Evolutionary conservation across 345 rosid genomes (phyloP).

Genomic region (Moricandia arvensis): DNA sequence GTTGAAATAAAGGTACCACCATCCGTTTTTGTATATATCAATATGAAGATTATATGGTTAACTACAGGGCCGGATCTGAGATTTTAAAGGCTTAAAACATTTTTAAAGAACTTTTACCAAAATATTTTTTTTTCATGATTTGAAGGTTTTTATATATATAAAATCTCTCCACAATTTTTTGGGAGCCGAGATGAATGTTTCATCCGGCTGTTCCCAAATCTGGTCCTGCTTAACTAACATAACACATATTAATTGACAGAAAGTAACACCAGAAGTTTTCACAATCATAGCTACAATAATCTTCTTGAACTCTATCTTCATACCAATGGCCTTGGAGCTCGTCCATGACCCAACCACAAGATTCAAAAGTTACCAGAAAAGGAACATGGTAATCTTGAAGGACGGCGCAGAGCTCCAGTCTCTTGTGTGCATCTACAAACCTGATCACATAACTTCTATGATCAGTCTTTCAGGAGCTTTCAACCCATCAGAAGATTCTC

Average conservation of each 20-base stretch:
- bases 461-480: conserved; percentile 33
- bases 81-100: too few species aligned
- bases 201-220: too few species aligned
- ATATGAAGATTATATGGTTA: neutral
- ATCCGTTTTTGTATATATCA: neutral
- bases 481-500: conserved; percentile 36
- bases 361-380: conserved; percentile 41
- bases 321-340: conserved; percentile 45
- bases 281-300: conserved; percentile 23
- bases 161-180: too few species aligned
- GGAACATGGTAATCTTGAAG: conserved; percentile 36
- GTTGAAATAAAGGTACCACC: conserved; percentile 35
- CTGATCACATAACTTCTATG: conserved; percentile 39
- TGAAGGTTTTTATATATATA: too few species aligned
- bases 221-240: too few species aligned
- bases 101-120: too few species aligned
- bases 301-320: conserved; percentile 24
- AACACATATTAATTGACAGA: conserved; percentile 6
- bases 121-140: too few species aligned
- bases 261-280: conserved; percentile 26
- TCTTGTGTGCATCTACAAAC: conserved; percentile 51
- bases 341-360: conserved; percentile 53
- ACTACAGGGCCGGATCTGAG: too few species aligned
- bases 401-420: conserved; percentile 39
- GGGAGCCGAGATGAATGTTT: too few species aligned